These are phyloP conservation scores for Protomyces macrosporus DNA, from an alignment of 1,139 yeast genomes.

Conservation along the genomic window DNA sequence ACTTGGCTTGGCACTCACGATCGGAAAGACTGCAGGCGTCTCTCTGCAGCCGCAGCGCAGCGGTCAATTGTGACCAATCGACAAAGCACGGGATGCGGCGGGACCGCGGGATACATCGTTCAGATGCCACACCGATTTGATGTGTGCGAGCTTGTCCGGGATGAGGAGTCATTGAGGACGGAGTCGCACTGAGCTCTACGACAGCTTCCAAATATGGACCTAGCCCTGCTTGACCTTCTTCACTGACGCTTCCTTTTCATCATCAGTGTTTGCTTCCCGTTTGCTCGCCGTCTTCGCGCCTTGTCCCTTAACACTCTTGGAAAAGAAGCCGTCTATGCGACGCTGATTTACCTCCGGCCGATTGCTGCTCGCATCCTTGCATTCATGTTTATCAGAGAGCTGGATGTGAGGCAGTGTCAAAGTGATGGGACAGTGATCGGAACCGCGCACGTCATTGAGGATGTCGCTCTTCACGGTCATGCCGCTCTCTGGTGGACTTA, in stretches of 20 bases:
- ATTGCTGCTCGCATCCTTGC: constrained; percentile 25
- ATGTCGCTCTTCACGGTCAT: constrained; percentile 4
- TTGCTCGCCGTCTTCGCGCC: constrained; percentile 9
- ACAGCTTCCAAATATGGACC: background rate
- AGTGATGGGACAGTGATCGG: constrained; percentile 24
- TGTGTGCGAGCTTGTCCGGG: too few species aligned
- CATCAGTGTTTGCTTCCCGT: constrained; percentile 13
- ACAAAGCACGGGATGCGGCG: too few species aligned
- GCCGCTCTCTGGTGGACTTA: background rate
- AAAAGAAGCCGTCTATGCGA: constrained; percentile 21
- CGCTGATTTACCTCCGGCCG: constrained; percentile 11
- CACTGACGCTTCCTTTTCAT: background rate
- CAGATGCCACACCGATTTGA: too few species aligned
- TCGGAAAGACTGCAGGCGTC: too few species aligned
- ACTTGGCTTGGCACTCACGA: too few species aligned
- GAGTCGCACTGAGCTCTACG: too few species aligned
- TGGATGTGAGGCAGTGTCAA: background rate
- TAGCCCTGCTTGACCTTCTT: background rate
- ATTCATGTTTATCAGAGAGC: background rate
- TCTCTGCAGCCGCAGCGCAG: too few species aligned
- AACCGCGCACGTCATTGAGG: constrained; percentile 19
- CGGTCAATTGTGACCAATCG: too few species aligned
- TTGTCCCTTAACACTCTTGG: constrained; percentile 16
- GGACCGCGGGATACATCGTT: too few species aligned
- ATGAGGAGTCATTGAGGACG: too few species aligned